Evolutionary conservation across 1,284 basidiomycete species (phyloP).

Genomic region (Cryptococcus amylolentus): DNA sequence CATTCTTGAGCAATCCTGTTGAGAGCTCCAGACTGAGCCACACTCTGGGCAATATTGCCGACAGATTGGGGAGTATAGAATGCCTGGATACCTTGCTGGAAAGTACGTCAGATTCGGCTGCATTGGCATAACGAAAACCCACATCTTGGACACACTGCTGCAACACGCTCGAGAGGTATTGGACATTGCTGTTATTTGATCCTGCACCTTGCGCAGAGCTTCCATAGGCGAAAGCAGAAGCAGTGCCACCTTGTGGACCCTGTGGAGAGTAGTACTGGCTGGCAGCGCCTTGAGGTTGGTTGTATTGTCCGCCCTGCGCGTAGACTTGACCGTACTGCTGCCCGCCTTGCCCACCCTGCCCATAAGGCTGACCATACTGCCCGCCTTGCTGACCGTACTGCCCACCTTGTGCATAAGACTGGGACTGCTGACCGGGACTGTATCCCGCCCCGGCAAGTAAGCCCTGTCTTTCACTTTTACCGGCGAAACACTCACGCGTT

Average conservation of each 20-base stretch:
- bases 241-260: neutral
- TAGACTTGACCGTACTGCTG: too few relatives aligned
- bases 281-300: too few relatives aligned
- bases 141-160: constrained; percentile 49
- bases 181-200: constrained; percentile 23
- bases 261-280: neutral
- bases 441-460: constrained; percentile 1
- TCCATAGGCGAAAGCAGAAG: neutral
- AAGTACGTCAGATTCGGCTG: neutral
- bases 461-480: neutral
- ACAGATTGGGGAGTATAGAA: constrained; percentile 52
- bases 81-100: constrained; percentile 48
- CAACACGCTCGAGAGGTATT: constrained; percentile 31
- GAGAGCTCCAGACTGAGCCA: constrained; percentile 47
- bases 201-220: constrained; percentile 10
- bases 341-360: too few relatives aligned
- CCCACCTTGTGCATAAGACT: constrained; percentile 1
- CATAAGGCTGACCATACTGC: too few relatives aligned
- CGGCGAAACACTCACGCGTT: too few relatives aligned
- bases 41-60: constrained; percentile 48
- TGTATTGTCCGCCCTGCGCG: too few relatives aligned
- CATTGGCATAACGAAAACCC: constrained; percentile 12
- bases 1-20: constrained; percentile 47
- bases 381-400: too few relatives aligned
- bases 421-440: constrained; percentile 12